Evolutionary conservation across 2,329 filamentous ascomycete genomes (phyloP), one percentile per base, ranked within the genome.

Genomic region (Microdochium bolleyi): DNA sequence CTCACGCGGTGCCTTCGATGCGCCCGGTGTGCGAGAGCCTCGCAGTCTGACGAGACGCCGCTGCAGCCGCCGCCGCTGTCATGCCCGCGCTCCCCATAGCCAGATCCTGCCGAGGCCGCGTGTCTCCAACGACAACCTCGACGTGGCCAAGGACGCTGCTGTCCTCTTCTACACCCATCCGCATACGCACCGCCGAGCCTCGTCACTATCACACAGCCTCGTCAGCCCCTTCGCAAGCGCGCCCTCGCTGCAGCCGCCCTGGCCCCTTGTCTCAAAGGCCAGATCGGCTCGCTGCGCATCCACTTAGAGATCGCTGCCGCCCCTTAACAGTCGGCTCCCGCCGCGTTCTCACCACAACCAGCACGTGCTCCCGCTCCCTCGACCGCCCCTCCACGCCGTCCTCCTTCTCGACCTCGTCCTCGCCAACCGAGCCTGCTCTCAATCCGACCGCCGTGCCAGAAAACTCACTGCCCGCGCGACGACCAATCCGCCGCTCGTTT

Each of bases 361-460:
- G 41, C 41, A 46, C 41, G 41, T 46, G 41, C 41, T 21, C 41
- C 19, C 41, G 14, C 41, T 21, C 41, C 3, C 41, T 22, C 41
- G 41, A 46, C 41, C 41, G 41, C 19, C 41, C 21, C 4, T 38
- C 34, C 10, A 22, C 41, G 16, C 41, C 21, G 13, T 22, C 21
- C n/a, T 46, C 41, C 19, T 46, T 24, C 41, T 22, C 52, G 44
- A 56, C 53, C 34, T 49, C 38, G 21, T n/a, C 49, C 19, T 21
- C 24, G n/a, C 25, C 11, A 37, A 30, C n/a, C 34, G 9, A 38
- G 14, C 52, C 24, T 54, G 56, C 54, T 30, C 52, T 57, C 54
- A 48, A 53, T 57, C 58, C 48, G 56, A 56, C 49, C 48, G 37
- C 52, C 8, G 41, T 19, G 16, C 41, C 27, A 30, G 27, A 46